Conservation (phyloP, 768 basidiomycete species). For the Mycena metata region DNA sequence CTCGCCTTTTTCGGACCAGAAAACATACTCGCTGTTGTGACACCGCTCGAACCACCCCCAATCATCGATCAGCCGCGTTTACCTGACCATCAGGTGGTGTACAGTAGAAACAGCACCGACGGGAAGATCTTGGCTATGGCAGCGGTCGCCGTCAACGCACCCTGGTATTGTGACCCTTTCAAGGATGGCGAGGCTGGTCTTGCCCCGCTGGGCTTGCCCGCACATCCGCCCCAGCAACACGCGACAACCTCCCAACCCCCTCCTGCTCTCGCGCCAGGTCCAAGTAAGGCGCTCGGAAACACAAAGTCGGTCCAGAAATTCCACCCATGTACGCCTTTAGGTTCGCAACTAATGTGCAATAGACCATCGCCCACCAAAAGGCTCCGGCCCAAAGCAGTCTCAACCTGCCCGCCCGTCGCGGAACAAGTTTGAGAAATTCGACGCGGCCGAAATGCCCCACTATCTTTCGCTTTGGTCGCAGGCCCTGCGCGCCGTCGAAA, state of each 20-base stretch:
- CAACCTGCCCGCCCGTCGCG: background rate
- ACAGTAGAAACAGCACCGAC: background rate
- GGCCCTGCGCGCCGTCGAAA: background rate
- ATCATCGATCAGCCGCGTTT: background rate
- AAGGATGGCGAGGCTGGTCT: background rate
- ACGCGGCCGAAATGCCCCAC: slow-evolving; percentile 5
- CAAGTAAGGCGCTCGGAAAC: too few relatives aligned
- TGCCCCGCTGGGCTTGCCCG: background rate
- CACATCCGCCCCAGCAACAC: background rate
- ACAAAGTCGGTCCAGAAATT: too few relatives aligned
- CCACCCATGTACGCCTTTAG: too few relatives aligned
- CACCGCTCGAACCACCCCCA: background rate
- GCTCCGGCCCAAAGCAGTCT: background rate
- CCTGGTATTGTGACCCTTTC: slow-evolving; percentile 13
- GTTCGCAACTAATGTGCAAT: too few relatives aligned
- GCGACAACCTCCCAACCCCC: too few relatives aligned
- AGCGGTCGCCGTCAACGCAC: background rate
- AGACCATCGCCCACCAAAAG: background rate
- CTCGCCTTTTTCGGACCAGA: background rate
- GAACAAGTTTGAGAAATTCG: slow-evolving; percentile 5
- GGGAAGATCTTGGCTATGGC: slow-evolving; percentile 11
- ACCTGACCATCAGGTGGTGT: background rate
- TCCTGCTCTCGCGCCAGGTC: too few relatives aligned
- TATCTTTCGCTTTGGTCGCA: background rate
- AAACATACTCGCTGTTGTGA: slow-evolving; percentile 2